These are phyloP conservation scores for Mytilinidion resinicola DNA, from an alignment of 495 filamentous ascomycete species.

Conservation along the genomic window DNA sequence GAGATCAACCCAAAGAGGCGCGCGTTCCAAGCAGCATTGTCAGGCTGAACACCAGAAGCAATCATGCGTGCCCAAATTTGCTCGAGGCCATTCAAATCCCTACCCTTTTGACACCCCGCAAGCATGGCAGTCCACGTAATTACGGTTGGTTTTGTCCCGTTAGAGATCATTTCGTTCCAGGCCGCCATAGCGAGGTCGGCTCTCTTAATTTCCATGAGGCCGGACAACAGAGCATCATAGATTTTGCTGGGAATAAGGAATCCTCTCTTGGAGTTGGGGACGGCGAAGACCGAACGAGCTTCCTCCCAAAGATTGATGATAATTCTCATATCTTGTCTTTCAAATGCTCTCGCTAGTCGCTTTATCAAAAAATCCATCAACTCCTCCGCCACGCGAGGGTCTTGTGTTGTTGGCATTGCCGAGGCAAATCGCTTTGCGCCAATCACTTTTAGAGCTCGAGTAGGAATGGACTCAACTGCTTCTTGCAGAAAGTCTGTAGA, in stretches of 20 bases:
- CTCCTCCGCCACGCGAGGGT: neutral
- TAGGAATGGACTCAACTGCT: conserved; percentile 6
- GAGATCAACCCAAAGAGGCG: conserved; percentile 55
- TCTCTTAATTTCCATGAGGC: conserved; percentile 45
- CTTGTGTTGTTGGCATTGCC: neutral
- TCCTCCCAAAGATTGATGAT: conserved; percentile 14
- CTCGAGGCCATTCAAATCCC: conserved; percentile 47
- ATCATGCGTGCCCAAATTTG: conserved; percentile 54
- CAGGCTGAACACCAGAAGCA: conserved; percentile 46
- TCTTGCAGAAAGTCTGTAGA: conserved; percentile 29
- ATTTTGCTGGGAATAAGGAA: conserved; percentile 18
- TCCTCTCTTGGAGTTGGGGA: neutral
- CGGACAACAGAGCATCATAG: conserved; percentile 51
- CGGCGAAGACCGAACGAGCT: neutral
- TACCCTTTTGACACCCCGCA: conserved; percentile 45
- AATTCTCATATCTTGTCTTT: neutral
- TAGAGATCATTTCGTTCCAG: conserved; percentile 52
- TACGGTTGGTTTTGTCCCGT: conserved; percentile 46
- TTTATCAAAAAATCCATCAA: conserved; percentile 1
- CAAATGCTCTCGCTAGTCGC: conserved; percentile 1
- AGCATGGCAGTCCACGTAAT: conserved; percentile 61
- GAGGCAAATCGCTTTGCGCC: neutral
- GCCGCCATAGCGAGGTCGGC: conserved; percentile 47
- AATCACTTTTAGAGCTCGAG: conserved; percentile 1
- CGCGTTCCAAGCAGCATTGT: conserved; percentile 54